These are phyloP conservation scores for Leucosporidium scottii DNA, from an alignment of 768 basidiomycete genomes.

Conservation along the genomic window DNA sequence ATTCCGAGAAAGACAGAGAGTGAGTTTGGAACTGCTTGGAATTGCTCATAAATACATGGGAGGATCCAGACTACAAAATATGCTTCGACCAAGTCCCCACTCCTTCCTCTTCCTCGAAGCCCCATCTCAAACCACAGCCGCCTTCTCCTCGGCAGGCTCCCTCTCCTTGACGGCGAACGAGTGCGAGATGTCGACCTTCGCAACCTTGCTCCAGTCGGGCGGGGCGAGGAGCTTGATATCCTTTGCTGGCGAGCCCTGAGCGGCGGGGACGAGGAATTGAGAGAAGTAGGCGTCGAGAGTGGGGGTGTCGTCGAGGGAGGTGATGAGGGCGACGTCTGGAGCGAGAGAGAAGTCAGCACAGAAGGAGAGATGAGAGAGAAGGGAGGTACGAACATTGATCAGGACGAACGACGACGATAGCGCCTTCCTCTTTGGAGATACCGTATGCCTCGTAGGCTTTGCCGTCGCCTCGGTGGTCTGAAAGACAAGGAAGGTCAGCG, in stretches of 20 bases:
- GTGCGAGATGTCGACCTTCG: not conserved
- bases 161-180: too few relatives aligned
- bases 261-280: slow-evolving; percentile 24
- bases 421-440: slow-evolving; percentile 34
- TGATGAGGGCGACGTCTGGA: slow-evolving; percentile 33
- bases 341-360: not conserved
- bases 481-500: not conserved
- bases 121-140: too few relatives aligned
- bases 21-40: too few relatives aligned
- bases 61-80: too few relatives aligned
- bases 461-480: slow-evolving; percentile 35
- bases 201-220: slow-evolving; percentile 26
- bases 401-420: slow-evolving; percentile 36
- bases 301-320: slow-evolving; percentile 32
- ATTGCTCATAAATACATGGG: too few relatives aligned
- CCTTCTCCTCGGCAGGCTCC: too few relatives aligned
- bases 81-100: too few relatives aligned
- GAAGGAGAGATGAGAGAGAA: not conserved
- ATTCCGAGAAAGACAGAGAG: too few relatives aligned
- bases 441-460: slow-evolving; percentile 38
- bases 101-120: too few relatives aligned
- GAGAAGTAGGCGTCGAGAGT: slow-evolving; percentile 35
- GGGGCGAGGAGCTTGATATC: slow-evolving; percentile 11
- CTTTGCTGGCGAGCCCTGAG: slow-evolving; percentile 18
- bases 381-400: slow-evolving; percentile 31